Evolutionary conservation across 2,329 filamentous ascomycete genomes (phyloP).

Genomic region (Aspergillus tanneri): DNA sequence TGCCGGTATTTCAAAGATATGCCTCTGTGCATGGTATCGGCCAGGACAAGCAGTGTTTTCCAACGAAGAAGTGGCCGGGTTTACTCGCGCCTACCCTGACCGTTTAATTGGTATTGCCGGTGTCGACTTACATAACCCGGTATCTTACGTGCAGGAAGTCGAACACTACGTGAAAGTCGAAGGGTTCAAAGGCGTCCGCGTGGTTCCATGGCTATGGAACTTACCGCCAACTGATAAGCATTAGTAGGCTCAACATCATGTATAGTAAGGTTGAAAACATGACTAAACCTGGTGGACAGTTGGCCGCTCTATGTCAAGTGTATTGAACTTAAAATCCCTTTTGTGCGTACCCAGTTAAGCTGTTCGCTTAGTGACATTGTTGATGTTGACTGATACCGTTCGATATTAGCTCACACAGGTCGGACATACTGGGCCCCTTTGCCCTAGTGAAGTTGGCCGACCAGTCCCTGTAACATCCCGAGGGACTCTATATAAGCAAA

Average conservation of each 20-base stretch:
- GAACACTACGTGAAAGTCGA: constrained; percentile 27
- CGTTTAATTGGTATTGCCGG: constrained; percentile 27
- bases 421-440: constrained; percentile 26
- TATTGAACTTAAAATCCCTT: constrained; percentile 29
- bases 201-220: constrained; percentile 30
- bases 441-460: constrained; percentile 28
- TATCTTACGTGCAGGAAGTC: constrained; percentile 25
- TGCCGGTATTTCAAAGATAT: constrained; percentile 19
- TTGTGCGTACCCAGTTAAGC: constrained; percentile 9
- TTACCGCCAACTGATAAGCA: constrained; percentile 27
- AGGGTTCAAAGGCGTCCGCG: constrained; percentile 25
- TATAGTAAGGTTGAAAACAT: neutral
- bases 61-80: constrained; percentile 23
- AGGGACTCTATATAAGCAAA: fast-evolving
- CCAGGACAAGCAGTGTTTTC: constrained; percentile 22
- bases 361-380: too few species aligned
- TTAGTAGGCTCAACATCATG: constrained; percentile 14
- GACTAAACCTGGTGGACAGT: neutral
- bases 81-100: constrained; percentile 23
- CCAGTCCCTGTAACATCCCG: constrained; percentile 18
- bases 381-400: neutral
- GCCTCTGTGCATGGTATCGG: constrained; percentile 21
- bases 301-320: constrained; percentile 30
- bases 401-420: constrained; percentile 23
- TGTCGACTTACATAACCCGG: constrained; percentile 26